A percentile compares a stretch with the other conserved stretches of the same genome.
Conservation (phyloP, 1,139 yeast genomes). For the Sugiyamaella neomexicana region DNA sequence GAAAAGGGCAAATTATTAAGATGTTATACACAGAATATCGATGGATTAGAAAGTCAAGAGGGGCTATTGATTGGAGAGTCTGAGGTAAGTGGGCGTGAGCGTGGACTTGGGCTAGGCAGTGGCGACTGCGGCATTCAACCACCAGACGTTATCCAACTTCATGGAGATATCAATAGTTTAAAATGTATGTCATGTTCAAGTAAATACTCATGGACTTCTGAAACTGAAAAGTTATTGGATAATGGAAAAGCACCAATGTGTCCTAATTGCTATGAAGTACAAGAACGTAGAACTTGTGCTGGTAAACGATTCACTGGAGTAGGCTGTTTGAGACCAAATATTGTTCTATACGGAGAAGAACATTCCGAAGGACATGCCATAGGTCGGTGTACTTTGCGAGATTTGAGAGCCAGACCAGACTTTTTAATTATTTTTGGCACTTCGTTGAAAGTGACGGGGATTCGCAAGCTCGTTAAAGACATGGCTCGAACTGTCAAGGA, state of each 20-base stretch:
- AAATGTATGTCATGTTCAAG: slow-evolving; percentile 70
- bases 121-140: too few relatives aligned
- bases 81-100: slow-evolving; percentile 18
- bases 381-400: slow-evolving; percentile 59
- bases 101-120: too few relatives aligned
- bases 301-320: slow-evolving; percentile 66
- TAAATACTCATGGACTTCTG: slow-evolving; percentile 61
- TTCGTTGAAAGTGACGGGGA: slow-evolving; percentile 71
- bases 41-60: slow-evolving; percentile 57
- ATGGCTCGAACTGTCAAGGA: slow-evolving; percentile 60
- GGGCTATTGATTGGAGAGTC: slow-evolving; percentile 37
- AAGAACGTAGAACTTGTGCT: slow-evolving; percentile 52
- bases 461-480: slow-evolving; percentile 61
- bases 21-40: slow-evolving; percentile 81
- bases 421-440: slow-evolving; percentile 72
- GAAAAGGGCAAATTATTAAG: slow-evolving; percentile 68
- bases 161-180: slow-evolving; percentile 79
- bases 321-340: slow-evolving; percentile 71
- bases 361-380: slow-evolving; percentile 71
- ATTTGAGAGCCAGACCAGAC: slow-evolving; percentile 59
- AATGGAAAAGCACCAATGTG: slow-evolving; percentile 67
- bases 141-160: slow-evolving; percentile 80
- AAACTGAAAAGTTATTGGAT: slow-evolving; percentile 47
- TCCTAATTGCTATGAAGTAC: slow-evolving; percentile 54
- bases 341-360: slow-evolving; percentile 75